Evolutionary conservation across 2,329 filamentous ascomycete species (phyloP), one percentile per base, ranked within the genome.

Genomic region (Ambrosiella cleistominuta): DNA sequence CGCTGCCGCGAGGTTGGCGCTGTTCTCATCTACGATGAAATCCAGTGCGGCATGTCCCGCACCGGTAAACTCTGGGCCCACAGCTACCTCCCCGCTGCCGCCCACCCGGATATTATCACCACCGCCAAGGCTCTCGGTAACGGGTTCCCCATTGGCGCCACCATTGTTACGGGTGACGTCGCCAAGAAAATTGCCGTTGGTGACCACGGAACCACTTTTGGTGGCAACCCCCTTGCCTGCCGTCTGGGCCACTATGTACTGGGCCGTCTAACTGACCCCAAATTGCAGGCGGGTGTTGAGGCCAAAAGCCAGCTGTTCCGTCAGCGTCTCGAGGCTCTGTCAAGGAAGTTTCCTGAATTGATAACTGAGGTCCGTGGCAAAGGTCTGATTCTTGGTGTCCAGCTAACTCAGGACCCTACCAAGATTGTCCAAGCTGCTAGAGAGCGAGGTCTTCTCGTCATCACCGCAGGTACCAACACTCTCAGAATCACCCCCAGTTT

Each of bases 41-140:
- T 98, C 62, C 93, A 98, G 71, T 96, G 89, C 69, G 93, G 93
- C 57, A 75, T 98, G 39, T 82, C 83, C 35, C 83, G 93, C 56
- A 97, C 93, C 1, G 93, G 93, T 40, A 78, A 76, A 11, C 77
- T 98, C 65, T 98, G 93, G 93, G 93, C 93, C 0, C 91, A 98
- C 67, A 77, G 76, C 9, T 75, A 76, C 60, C 77, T 93, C 27
- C 85, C 87, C 40, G 73, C 77, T 64, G 83, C 86, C 63, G 88
- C 89, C 1, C 93, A 98, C 68, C 93, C 93, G 6, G 93, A 98
- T 66, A 84, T 98, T 63, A 72, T 98, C 62, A 96, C 91, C 12
- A 91, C 87, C 0, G 93, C 93, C 59, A 98, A 98, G 74, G 93
- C 93, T 0, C 81, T 98, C 1, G 93, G 93, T 13, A 98, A 98